phyloP scores from a whole-genome alignment of 2,329 filamentous ascomycete species.

The Calonectria fujianensis region DNA sequence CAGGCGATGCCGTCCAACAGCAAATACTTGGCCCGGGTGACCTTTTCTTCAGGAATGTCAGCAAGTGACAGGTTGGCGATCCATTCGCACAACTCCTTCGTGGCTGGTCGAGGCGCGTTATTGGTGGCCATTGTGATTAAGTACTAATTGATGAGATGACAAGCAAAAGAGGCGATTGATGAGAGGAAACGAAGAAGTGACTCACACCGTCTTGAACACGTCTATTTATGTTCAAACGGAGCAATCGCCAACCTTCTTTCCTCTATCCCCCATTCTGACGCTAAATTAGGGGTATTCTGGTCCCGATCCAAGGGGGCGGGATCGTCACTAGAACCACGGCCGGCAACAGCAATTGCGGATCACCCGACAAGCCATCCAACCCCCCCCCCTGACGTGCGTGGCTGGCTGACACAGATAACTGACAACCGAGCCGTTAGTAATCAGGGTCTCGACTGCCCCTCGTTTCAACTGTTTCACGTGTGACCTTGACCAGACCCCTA shows the following conservation, averaged over 20 bases:
- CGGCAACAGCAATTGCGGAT: background rate
- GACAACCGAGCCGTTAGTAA: background rate
- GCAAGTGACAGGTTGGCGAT: background rate
- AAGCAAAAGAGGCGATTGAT: background rate
- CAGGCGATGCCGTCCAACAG: conserved; percentile 11
- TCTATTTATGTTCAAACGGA: background rate
- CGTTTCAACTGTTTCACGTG: background rate
- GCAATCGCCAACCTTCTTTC: background rate
- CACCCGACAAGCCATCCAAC: background rate
- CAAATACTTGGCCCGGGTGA: conserved; percentile 6
- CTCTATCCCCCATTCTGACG: background rate
- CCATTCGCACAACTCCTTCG: conserved; percentile 1
- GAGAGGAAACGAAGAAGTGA: background rate
- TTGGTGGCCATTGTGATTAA: background rate
- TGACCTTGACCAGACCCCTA: background rate
- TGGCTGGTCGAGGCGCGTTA: background rate
- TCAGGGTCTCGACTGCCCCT: background rate
- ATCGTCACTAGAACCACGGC: background rate
- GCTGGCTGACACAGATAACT: background rate
- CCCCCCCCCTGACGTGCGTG: background rate
- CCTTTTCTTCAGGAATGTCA: conserved; percentile 1
- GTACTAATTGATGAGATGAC: background rate
- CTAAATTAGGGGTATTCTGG: background rate
- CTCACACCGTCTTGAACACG: background rate
- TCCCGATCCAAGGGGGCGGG: background rate